A percentile compares a stretch with the other conserved stretches of the same genome.
phyloP scores from a whole-genome alignment of 805 yeast genomes.

The Lachancea sp. region DNA sequence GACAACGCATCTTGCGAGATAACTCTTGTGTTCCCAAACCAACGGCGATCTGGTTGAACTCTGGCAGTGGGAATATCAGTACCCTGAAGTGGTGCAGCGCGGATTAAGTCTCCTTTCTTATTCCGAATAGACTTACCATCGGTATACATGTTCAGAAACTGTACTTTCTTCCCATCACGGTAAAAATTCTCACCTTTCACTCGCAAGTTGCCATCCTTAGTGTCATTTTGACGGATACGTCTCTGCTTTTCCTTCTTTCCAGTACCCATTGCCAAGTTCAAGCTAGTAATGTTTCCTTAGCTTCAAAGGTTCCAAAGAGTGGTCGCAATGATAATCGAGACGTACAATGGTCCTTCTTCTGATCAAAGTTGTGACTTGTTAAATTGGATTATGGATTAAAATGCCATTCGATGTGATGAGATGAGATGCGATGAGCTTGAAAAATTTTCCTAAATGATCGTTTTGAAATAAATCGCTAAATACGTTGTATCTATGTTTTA shows the following conservation, averaged over 20 bases:
- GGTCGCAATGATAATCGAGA: background rate
- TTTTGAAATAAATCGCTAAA: no score
- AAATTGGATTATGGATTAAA: background rate
- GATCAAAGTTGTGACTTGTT: background rate
- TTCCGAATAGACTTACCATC: slow-evolving; percentile 83
- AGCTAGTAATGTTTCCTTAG: background rate
- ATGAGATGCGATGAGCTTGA: slow-evolving; percentile 22
- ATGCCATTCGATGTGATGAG: slow-evolving; percentile 2
- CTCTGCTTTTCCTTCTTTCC: slow-evolving; percentile 88
- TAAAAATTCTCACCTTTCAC: slow-evolving; percentile 97
- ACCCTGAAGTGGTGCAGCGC: slow-evolving; percentile 84
- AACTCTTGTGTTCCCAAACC: slow-evolving; percentile 97
- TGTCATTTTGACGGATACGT: slow-evolving; percentile 73
- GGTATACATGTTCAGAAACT: slow-evolving; percentile 87
- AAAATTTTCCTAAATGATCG: slow-evolving; percentile 1
- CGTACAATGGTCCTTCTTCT: slow-evolving; percentile 6
- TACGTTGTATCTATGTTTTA: no score
- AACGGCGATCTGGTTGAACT: slow-evolving; percentile 91
- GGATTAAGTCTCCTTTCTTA: slow-evolving; percentile 77
- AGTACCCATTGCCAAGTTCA: slow-evolving; percentile 62
- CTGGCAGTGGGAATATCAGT: slow-evolving; percentile 85
- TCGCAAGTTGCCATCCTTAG: slow-evolving; percentile 83
- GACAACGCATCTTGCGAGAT: slow-evolving; percentile 93
- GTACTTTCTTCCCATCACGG: slow-evolving; percentile 87
- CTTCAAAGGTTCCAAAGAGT: slow-evolving; percentile 1